Evolutionary conservation across 306 rosid genomes (phyloP), one percentile per base, ranked within the genome.

Genomic region (Vicia sativa): DNA sequence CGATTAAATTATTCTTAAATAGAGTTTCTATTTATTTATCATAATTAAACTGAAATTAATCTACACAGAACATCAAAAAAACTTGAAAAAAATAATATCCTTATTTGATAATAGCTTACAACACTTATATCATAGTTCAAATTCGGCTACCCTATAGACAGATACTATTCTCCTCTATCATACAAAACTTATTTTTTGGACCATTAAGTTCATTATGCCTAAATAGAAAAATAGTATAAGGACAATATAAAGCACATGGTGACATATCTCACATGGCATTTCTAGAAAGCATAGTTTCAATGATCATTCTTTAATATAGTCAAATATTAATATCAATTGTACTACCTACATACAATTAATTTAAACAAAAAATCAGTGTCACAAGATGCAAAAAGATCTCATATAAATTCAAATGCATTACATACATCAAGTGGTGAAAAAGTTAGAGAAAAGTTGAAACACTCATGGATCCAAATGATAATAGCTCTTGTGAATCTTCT

Each of bases 401-500:
- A 41, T 79, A 54, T 79, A 72, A 56, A 54, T 79, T 68, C 43
- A 60, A 46, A 50, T 7, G 62, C 13, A 42, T 50, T 56, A 37
- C 21, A 43, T 13, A 26, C 62, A 28, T 13, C 10, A 13, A 13
- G 10, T 52, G 31, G 71, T 48, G 58, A n/a, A 65, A 53, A 25
- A 62, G 68, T 69, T 73, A 77, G 53, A 71, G 73, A 79, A 74
- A 77, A 81, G 58, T 67, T 73, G 58, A 72, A 78, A 62, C 15
- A 41, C 28, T 48, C 57, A 89, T 89, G 96, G 86, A 78, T 61
- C 75, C 69, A 62, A 50, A 29, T 73, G 79, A 60, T 73, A 79
- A 55, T 54, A 71, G 73, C 68, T 72, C 76, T 77, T 58, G 52
- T 72, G 85, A 82, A 39, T 78, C 84, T n/a, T 78, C 82, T 57